phyloP scores from a whole-genome alignment of 257 asterid species.

The Linaria vulgaris region DNA sequence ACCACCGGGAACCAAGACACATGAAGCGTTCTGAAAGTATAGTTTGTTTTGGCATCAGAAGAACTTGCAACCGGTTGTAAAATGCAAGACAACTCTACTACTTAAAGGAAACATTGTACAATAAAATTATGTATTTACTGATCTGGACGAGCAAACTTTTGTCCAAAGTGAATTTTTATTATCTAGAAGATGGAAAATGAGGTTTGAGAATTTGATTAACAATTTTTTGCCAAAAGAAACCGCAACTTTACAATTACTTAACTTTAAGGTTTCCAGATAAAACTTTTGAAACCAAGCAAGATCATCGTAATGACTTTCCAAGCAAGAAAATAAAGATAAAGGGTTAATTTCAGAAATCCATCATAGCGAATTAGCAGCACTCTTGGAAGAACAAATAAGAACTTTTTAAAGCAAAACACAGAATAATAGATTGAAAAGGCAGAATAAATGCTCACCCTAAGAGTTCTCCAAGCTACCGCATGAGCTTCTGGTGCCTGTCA shows the following conservation, averaged over 20 bases:
- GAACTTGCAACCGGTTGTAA: constrained; percentile 13
- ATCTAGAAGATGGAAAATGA: not conserved
- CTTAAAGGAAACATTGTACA: not conserved
- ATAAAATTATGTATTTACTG: not conserved
- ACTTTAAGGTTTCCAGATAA: not conserved
- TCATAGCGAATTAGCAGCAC: not conserved
- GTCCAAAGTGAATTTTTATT: not conserved
- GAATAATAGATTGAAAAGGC: not conserved
- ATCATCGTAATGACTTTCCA: not conserved
- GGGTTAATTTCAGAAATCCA: not conserved
- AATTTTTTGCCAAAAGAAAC: not conserved
- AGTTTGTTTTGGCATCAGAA: constrained; percentile 16
- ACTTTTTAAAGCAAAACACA: not conserved
- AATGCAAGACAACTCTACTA: not conserved
- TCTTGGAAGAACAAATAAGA: not conserved
- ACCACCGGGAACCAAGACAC: constrained; percentile 98
- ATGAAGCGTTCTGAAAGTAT: constrained; percentile 66
- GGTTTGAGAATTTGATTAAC: not conserved
- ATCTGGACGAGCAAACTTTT: not conserved
- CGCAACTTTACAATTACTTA: not conserved
- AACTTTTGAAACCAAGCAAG: not conserved
- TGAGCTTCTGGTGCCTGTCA: constrained; percentile 82
- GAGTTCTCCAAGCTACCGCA: constrained; percentile 80
- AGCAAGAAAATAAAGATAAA: too few relatives aligned
- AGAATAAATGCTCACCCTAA: constrained; percentile 45